Conservation (phyloP, 805 yeast genomes). For the Kodamaea hsintzibuensis region DNA sequence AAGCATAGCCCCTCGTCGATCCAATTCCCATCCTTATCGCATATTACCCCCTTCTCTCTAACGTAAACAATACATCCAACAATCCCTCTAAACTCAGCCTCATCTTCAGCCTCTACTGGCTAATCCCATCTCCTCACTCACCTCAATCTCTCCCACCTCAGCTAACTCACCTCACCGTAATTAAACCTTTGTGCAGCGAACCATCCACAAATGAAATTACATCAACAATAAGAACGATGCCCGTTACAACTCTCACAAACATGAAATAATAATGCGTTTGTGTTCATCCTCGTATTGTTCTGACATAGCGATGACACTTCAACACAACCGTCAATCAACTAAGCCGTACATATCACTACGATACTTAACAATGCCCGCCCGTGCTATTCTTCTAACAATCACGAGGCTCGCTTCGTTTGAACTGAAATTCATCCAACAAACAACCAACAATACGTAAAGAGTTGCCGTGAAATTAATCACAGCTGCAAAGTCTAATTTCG, state of each 20-base stretch:
- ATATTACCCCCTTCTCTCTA: no score
- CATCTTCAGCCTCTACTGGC: no score
- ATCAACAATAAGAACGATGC: background rate
- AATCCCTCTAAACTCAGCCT: no score
- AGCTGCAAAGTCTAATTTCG: background rate
- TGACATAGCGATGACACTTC: background rate
- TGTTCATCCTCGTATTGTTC: conserved; percentile 1
- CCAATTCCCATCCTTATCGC: no score
- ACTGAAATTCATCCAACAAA: background rate
- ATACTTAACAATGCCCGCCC: background rate
- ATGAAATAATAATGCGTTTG: background rate
- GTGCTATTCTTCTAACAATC: background rate
- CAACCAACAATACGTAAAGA: background rate
- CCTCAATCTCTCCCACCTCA: background rate
- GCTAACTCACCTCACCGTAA: no score
- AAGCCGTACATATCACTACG: background rate
- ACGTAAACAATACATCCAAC: no score
- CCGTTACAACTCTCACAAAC: background rate
- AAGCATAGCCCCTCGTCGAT: no score
- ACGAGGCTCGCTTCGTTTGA: background rate
- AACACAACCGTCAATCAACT: background rate
- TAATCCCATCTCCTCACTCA: no score
- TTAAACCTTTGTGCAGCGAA: no score
- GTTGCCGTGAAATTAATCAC: background rate
- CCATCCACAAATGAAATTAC: background rate